Conservation (phyloP, 2,329 filamentous ascomycete species). For the Calonectria multiphialidica region DNA sequence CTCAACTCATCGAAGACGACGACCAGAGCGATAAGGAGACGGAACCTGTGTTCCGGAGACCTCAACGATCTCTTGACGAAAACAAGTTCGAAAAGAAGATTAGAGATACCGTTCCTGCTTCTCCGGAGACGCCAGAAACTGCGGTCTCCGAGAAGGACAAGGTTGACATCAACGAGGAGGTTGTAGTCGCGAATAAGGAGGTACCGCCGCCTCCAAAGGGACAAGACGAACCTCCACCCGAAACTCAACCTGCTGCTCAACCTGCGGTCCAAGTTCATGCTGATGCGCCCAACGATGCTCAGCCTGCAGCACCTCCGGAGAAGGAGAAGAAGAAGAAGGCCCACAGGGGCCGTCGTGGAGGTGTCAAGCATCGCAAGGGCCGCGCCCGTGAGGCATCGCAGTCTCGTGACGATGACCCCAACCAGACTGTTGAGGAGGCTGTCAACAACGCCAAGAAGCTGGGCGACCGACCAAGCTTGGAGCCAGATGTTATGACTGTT, state of each 20-base stretch:
- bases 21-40: slow-evolving; percentile 33
- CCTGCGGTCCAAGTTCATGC: not conserved
- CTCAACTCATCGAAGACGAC: slow-evolving; percentile 31
- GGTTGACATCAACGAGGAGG: slow-evolving; percentile 1
- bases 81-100: slow-evolving; percentile 10
- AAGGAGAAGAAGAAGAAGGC: slow-evolving; percentile 77
- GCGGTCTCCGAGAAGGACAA: slow-evolving; percentile 10
- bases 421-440: slow-evolving; percentile 69
- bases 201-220: not conserved
- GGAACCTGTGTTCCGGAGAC: not conserved
- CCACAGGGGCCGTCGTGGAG: slow-evolving; percentile 79
- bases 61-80: not conserved
- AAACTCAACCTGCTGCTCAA: not conserved
- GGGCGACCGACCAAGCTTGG: slow-evolving; percentile 64
- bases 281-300: slow-evolving; percentile 7
- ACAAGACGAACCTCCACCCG: not conserved
- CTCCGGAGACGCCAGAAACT: slow-evolving; percentile 20
- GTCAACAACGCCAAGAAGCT: slow-evolving; percentile 71
- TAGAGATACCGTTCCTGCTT: slow-evolving; percentile 13
- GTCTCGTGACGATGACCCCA: slow-evolving; percentile 60
- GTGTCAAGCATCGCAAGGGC: slow-evolving; percentile 74
- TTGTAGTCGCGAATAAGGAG: not conserved
- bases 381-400: slow-evolving; percentile 65
- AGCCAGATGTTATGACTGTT: slow-evolving; percentile 72
- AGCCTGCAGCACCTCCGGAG: slow-evolving; percentile 45